phyloP scores from a whole-genome alignment of 441 rosid species.

The Pelargonium myrrhifolium region DNA sequence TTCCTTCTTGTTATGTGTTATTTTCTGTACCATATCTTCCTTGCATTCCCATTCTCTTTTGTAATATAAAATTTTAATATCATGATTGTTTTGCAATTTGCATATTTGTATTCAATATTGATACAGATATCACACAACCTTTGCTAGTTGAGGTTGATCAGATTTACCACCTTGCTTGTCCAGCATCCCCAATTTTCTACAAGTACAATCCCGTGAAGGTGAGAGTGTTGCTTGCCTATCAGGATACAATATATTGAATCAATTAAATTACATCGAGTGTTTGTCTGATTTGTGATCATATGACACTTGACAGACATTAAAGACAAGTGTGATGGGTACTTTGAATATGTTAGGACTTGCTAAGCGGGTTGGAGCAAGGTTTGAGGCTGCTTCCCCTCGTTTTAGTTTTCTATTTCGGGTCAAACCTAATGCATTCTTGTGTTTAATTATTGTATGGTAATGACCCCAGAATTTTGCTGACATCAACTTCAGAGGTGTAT shows the following conservation, averaged over 20 bases:
- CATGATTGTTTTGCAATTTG: background rate
- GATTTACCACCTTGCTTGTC: constrained; percentile 95
- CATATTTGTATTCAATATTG: constrained; percentile 5
- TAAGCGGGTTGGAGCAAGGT: constrained; percentile 82
- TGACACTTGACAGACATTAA: constrained; percentile 45
- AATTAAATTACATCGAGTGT: background rate
- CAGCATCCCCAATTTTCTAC: constrained; percentile 96
- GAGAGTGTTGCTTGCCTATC: background rate
- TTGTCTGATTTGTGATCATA: constrained; percentile 15
- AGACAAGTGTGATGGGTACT: constrained; percentile 75
- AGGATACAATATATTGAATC: background rate
- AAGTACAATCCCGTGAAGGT: constrained; percentile 96
- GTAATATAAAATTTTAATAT: background rate
- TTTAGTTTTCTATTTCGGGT: background rate
- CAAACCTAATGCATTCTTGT: background rate
- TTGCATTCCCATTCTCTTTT: background rate
- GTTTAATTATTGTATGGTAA: constrained; percentile 17
- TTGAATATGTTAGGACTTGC: constrained; percentile 78
- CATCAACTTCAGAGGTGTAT: constrained; percentile 92
- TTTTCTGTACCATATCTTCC: background rate
- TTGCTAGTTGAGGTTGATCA: constrained; percentile 83
- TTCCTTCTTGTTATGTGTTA: background rate
- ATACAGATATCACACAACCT: constrained; percentile 76
- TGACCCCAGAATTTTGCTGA: constrained; percentile 65
- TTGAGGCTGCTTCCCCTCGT: constrained; percentile 4